These are phyloP conservation scores for Spencermartinsiella europaea DNA, from an alignment of 805 yeast species.

Conservation along the genomic window DNA sequence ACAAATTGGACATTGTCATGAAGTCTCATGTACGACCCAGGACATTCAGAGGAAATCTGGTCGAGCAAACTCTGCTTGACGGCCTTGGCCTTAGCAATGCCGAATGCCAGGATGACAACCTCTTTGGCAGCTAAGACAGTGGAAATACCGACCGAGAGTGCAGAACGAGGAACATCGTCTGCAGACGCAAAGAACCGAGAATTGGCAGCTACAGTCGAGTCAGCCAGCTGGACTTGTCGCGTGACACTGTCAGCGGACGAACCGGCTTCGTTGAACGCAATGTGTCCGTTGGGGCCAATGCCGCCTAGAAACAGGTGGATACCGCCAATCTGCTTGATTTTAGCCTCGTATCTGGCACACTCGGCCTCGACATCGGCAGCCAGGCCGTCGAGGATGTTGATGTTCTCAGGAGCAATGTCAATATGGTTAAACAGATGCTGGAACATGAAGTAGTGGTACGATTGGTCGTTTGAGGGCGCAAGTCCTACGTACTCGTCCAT, in stretches of 20 bases:
- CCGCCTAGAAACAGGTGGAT: conserved; percentile 55
- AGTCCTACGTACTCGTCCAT: conserved; percentile 58
- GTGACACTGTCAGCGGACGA: conserved; percentile 43
- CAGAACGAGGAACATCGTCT: conserved; percentile 46
- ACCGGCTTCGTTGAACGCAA: conserved; percentile 58
- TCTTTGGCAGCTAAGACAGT: conserved; percentile 53
- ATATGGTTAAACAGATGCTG: conserved; percentile 51
- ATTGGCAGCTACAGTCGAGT: conserved; percentile 49
- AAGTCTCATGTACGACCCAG: conserved; percentile 46
- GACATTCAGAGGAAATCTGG: conserved; percentile 38
- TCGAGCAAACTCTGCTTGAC: conserved; percentile 43
- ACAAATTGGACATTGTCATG: conserved; percentile 40
- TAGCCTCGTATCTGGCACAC: conserved; percentile 45
- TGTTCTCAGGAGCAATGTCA: conserved; percentile 47
- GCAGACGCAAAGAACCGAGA: conserved; percentile 46
- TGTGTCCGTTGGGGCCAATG: conserved; percentile 56
- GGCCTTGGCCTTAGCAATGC: conserved; percentile 42
- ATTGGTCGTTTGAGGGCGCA: conserved; percentile 43
- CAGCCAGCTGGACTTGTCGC: conserved; percentile 43
- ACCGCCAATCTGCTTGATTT: conserved; percentile 44
- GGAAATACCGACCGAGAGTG: conserved; percentile 53
- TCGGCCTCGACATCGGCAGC: conserved; percentile 42
- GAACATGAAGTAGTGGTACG: conserved; percentile 55
- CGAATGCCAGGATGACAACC: conserved; percentile 48
- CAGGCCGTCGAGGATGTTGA: conserved; percentile 51